Conservation (phyloP, 306 rosid genomes). For the Rubus idaeus region DNA sequence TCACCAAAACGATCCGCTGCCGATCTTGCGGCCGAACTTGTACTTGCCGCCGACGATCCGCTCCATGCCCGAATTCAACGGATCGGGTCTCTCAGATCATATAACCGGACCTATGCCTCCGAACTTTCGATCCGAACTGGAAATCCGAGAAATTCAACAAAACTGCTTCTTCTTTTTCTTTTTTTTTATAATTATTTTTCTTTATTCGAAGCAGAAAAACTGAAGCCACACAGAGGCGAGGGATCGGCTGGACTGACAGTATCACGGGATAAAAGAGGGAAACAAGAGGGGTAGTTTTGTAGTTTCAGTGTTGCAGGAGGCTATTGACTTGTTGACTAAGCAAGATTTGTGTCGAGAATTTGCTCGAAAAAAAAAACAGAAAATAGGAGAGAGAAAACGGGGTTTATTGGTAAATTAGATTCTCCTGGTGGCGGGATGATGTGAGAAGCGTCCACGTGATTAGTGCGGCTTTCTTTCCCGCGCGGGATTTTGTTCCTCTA, state of each 20-base stretch:
- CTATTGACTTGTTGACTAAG: constrained; percentile 16
- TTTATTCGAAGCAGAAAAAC: constrained; percentile 10
- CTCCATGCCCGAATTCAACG: constrained; percentile 55
- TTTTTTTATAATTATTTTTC: too few species aligned
- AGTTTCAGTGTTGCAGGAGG: background rate
- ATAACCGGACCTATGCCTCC: constrained; percentile 24
- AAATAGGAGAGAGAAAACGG: too few species aligned
- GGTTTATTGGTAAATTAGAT: background rate
- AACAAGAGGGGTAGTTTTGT: constrained; percentile 25
- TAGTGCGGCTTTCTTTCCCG: background rate
- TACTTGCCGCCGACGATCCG: constrained; percentile 77
- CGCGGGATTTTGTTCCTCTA: background rate
- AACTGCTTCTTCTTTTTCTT: background rate
- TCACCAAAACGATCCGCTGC: constrained; percentile 99
- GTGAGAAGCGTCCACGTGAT: background rate
- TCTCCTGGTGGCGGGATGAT: background rate
- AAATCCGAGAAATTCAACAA: background rate
- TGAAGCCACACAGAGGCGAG: constrained; percentile 31
- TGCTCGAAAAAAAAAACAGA: too few species aligned
- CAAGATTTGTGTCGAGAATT: background rate
- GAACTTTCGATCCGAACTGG: constrained; percentile 17
- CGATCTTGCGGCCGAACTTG: constrained; percentile 97
- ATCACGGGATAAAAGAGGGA: background rate
- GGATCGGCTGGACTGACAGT: background rate
- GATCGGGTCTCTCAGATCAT: constrained; percentile 36